Evolutionary conservation across 225 moss, liverwort and hornwort genomes (phyloP).

Genomic region (Physcomitrium patens): DNA sequence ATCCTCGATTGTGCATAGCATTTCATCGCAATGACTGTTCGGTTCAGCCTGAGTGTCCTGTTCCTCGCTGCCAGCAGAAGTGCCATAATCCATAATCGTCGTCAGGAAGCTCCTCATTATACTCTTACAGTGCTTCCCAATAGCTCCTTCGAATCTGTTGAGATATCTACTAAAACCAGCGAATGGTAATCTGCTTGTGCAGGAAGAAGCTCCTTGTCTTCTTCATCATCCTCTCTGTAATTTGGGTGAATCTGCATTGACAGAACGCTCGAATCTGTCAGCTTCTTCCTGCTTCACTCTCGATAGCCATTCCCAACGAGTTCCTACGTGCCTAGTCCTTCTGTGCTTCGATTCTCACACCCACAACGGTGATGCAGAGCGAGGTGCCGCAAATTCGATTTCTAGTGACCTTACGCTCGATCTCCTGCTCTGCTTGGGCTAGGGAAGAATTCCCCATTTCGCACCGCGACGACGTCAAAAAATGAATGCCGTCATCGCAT

Average conservation of each 20-base stretch:
- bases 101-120: constrained; percentile 25
- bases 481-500: too few species aligned
- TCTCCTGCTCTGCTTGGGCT: constrained; percentile 65
- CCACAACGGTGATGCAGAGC: constrained; percentile 20
- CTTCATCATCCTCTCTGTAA: constrained; percentile 19
- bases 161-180: constrained; percentile 29
- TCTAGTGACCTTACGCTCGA: constrained; percentile 86
- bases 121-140: constrained; percentile 29
- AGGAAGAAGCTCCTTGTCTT: constrained; percentile 20
- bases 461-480: not conserved
- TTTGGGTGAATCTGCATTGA: constrained; percentile 13
- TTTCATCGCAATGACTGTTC: constrained; percentile 49
- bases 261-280: constrained; percentile 9
- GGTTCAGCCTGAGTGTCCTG: constrained; percentile 41
- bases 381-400: constrained; percentile 56
- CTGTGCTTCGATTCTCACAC: constrained; percentile 35
- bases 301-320: constrained; percentile 40
- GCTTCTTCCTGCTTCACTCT: constrained; percentile 33
- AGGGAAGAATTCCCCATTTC: constrained; percentile 37
- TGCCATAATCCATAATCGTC: constrained; percentile 33
- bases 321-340: constrained; percentile 35
- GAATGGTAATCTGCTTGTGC: constrained; percentile 22
- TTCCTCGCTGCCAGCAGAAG: constrained; percentile 36
- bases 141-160: constrained; percentile 43
- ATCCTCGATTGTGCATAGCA: constrained; percentile 58